Base-by-base conservation (phyloP, 306 rosid species). In the Glycine soja region DNA sequence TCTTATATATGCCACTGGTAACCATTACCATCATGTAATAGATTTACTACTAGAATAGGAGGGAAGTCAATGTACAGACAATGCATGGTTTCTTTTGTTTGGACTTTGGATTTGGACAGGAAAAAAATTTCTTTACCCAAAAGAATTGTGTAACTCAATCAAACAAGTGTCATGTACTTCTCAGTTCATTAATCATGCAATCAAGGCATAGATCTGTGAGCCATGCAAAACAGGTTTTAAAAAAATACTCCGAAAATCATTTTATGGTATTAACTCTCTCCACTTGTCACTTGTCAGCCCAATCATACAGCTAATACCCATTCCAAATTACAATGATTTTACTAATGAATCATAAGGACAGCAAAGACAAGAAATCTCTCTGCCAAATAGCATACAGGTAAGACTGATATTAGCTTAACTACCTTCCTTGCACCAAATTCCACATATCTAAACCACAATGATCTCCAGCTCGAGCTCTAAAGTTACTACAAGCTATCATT, bases 401-500 rank as follows among this genome's bases (percentile, higher is more conserved):
- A 68, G 51, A 77, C 77, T 19, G 81, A 56, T 47, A 64, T 79
- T 71, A 70, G 53, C 58, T 81, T 82, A 69, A 36, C 78, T 54
- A 52, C 80, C 67, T 83, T 71, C 84, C 78, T 79, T 76, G 81
- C 40, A 83, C 71, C 75, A 38, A 66, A 80, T 56, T 86, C 83
- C 85, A 86, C 83, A 72, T 34, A 77, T 66, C 85, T 83, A 85
- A 64, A 83, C 84, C 86, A 82, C 43, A 85, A 56, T 59, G 38
- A 76, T 59, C 48, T 68, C 85, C 83, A 73, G 32, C 83, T 81
- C 70, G 77, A 85, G 57, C 81, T 81, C 75, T 65, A 75, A 70
- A 58, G 52, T 69, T 70, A 87, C 90, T 81, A 81, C 47, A 87
- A 51, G 67, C 75, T 87, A 84, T 77, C 81, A 81, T 68, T 83